A percentile compares a stretch with the other conserved stretches of the same genome.
phyloP scores from a whole-genome alignment of 2,329 filamentous ascomycete genomes.

The Fusarium mexicanum region DNA sequence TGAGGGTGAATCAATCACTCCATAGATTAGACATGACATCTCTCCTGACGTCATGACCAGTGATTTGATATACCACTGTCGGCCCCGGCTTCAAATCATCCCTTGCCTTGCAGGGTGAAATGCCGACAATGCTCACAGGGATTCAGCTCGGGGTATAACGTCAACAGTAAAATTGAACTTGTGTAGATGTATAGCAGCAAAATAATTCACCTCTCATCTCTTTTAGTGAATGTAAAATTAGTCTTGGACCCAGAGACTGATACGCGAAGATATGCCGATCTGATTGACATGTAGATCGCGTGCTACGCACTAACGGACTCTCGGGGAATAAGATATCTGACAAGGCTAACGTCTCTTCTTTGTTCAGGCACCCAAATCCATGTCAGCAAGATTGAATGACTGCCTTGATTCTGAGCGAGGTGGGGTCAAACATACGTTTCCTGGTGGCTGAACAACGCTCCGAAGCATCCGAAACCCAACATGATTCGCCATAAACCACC shows the following conservation, averaged over 20 bases:
- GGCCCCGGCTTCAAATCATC: neutral
- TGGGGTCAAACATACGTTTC: neutral
- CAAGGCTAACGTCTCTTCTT: neutral
- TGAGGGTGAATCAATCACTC: neutral
- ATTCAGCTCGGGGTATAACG: rapidly evolving
- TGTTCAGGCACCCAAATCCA: neutral
- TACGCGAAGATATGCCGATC: neutral
- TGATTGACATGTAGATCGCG: neutral
- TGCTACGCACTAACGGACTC: neutral
- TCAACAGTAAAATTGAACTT: rapidly evolving
- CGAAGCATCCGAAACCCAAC: neutral
- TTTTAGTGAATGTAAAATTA: too few species aligned
- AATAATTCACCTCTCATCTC: neutral
- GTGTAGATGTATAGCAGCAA: rapidly evolving
- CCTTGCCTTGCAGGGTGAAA: neutral
- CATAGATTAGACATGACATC: neutral
- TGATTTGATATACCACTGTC: neutral
- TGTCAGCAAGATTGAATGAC: neutral
- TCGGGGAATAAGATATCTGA: neutral
- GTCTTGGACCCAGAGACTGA: neutral
- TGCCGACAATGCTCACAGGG: neutral
- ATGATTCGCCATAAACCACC: neutral
- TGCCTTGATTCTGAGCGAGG: neutral
- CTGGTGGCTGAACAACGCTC: neutral
- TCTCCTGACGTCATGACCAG: neutral